These are phyloP conservation scores for Emergomyces africanus DNA, from an alignment of 2,329 filamentous ascomycete genomes.

Conservation along the genomic window DNA sequence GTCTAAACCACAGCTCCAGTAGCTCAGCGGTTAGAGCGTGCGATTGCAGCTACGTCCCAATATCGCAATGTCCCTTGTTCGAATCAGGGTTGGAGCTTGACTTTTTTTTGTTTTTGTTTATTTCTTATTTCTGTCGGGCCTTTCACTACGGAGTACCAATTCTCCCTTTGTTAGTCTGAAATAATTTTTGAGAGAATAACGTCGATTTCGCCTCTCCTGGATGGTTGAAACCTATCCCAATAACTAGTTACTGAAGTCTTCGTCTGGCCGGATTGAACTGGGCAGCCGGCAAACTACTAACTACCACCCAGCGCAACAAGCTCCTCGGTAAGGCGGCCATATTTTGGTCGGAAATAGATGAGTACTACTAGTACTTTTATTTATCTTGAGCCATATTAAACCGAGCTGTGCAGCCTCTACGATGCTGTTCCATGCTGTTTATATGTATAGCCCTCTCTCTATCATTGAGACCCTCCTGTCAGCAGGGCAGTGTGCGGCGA, in stretches of 20 bases:
- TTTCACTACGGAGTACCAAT: neutral
- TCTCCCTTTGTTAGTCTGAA: neutral
- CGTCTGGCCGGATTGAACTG: too few species aligned
- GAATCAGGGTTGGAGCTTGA: conserved; percentile 3
- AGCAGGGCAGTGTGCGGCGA: neutral
- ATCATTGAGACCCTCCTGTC: neutral
- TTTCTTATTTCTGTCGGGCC: neutral
- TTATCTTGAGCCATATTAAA: neutral
- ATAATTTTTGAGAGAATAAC: too few species aligned
- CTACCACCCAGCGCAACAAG: too few species aligned
- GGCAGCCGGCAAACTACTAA: too few species aligned
- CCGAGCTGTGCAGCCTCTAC: neutral
- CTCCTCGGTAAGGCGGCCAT: neutral
- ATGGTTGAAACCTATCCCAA: too few species aligned
- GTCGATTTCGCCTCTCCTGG: too few species aligned
- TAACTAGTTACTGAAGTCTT: too few species aligned
- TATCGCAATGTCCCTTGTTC: conserved; percentile 4
- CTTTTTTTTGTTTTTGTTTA: neutral
- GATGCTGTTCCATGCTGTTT: neutral
- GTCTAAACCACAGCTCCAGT: neutral
- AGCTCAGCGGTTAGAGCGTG: conserved; percentile 4
- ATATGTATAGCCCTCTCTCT: neutral
- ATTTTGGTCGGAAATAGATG: neutral
- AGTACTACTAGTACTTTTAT: too few species aligned
- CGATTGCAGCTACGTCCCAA: neutral